These are phyloP conservation scores for Parafenestella ontariensis DNA, from an alignment of 2,329 filamentous ascomycete species.

Conservation along the genomic window DNA sequence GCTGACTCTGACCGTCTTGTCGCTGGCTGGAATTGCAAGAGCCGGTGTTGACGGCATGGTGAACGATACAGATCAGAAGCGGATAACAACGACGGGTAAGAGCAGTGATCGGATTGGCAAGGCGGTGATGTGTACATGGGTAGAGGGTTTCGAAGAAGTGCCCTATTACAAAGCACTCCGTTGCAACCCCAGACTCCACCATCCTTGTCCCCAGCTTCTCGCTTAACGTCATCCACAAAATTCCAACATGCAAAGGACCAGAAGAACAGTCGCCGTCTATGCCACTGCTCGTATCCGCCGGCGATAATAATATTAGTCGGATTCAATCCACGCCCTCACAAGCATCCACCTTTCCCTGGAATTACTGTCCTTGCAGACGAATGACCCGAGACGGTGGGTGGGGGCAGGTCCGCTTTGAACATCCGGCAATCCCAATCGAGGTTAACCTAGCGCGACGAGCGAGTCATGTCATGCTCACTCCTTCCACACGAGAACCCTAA, in stretches of 20 bases:
- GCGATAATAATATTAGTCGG: neutral
- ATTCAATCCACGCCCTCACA: neutral
- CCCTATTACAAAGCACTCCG: neutral
- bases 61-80: neutral
- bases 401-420: too few species aligned
- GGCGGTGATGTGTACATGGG: neutral
- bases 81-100: neutral
- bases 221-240: neutral
- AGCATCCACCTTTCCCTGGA: neutral
- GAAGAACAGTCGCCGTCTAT: neutral
- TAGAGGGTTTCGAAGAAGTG: neutral
- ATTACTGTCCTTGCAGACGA: neutral
- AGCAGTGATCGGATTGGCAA: neutral
- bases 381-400: neutral
- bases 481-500: neutral
- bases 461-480: neutral
- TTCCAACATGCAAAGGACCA: neutral
- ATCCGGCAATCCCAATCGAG: neutral
- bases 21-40: slow-evolving; percentile 13
- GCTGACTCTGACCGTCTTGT: slow-evolving; percentile 15
- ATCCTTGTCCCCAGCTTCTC: neutral
- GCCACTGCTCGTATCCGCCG: neutral
- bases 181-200: neutral
- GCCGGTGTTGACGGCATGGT: slow-evolving; percentile 7
- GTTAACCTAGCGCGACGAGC: neutral